phyloP scores from a whole-genome alignment of 306 rosid genomes.

The Rubus idaeus region DNA sequence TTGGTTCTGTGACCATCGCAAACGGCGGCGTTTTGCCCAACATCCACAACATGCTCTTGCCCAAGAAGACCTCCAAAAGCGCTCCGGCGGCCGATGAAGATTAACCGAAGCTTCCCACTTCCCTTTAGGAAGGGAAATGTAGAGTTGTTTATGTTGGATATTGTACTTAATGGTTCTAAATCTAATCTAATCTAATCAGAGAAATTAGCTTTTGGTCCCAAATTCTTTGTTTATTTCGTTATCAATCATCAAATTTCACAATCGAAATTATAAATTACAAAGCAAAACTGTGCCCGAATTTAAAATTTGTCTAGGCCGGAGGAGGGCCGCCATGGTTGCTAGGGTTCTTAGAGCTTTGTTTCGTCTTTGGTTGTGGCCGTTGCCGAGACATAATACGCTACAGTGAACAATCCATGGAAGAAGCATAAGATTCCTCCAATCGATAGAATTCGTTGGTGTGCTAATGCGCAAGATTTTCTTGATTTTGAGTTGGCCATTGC shows the following conservation, averaged over 20 bases:
- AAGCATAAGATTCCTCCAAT: constrained; percentile 82
- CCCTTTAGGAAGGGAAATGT: neutral
- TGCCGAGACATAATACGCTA: constrained; percentile 55
- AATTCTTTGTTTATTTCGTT: neutral
- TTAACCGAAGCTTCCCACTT: neutral
- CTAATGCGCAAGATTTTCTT: constrained; percentile 59
- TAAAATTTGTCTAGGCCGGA: neutral
- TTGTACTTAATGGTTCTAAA: neutral
- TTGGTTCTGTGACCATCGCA: constrained; percentile 29
- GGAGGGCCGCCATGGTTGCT: neutral
- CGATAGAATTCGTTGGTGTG: constrained; percentile 53
- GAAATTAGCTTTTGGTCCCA: neutral
- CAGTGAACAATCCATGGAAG: constrained; percentile 59
- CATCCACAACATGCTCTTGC: constrained; percentile 23
- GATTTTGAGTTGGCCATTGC: constrained; percentile 60
- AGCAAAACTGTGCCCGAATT: neutral
- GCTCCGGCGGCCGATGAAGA: constrained; percentile 1
- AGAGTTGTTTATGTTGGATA: neutral
- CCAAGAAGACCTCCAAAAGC: constrained; percentile 14
- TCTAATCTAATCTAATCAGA: neutral
- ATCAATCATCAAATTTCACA: neutral
- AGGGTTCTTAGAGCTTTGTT: constrained; percentile 4
- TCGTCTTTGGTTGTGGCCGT: constrained; percentile 43
- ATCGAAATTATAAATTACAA: too few species aligned
- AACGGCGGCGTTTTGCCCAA: constrained; percentile 33